A percentile compares a stretch with the other conserved stretches of the same genome.
Conservation (phyloP, 106 monocot genomes). For the Hemerocallis citrina region DNA sequence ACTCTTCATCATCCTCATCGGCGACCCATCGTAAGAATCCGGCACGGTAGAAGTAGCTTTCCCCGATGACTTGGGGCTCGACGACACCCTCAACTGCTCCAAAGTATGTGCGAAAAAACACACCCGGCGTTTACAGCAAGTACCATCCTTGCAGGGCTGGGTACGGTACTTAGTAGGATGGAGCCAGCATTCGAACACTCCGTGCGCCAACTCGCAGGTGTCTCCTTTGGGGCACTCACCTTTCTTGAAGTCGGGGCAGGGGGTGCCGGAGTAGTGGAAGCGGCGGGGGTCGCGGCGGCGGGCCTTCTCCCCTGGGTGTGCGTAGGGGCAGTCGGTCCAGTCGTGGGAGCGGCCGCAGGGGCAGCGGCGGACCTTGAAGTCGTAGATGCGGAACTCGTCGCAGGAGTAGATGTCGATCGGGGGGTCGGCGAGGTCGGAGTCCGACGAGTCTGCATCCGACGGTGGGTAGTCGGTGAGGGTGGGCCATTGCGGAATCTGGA, state of each 20-base stretch:
- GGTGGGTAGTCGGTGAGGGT: neutral
- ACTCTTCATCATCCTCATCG: constrained; percentile 30
- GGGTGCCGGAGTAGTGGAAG: constrained; percentile 73
- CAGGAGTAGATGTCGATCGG: constrained; percentile 31
- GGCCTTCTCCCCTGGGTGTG: constrained; percentile 82
- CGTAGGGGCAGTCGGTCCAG: constrained; percentile 75
- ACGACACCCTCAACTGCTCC: constrained; percentile 59
- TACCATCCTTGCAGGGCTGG: constrained; percentile 94
- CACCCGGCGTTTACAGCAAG: constrained; percentile 47
- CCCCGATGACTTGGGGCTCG: constrained; percentile 8
- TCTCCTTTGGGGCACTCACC: constrained; percentile 65
- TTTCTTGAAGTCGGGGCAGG: constrained; percentile 83
- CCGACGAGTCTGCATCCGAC: neutral
- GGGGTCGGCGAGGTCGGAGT: constrained; percentile 6
- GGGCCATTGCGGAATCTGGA: constrained; percentile 25
- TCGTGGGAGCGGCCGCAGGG: constrained; percentile 57
- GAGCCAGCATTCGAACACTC: constrained; percentile 99
- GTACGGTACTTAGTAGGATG: constrained; percentile 88
- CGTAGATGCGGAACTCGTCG: constrained; percentile 86
- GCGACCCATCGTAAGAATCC: constrained; percentile 62
- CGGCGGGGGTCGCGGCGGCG: constrained; percentile 58
- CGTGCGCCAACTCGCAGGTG: constrained; percentile 82
- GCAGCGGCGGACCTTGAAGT: constrained; percentile 75
- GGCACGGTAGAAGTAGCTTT: neutral
- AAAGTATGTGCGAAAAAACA: constrained; percentile 81